Base-by-base conservation (phyloP, 164 flowering plant species). In the Platanus orientalis region DNA sequence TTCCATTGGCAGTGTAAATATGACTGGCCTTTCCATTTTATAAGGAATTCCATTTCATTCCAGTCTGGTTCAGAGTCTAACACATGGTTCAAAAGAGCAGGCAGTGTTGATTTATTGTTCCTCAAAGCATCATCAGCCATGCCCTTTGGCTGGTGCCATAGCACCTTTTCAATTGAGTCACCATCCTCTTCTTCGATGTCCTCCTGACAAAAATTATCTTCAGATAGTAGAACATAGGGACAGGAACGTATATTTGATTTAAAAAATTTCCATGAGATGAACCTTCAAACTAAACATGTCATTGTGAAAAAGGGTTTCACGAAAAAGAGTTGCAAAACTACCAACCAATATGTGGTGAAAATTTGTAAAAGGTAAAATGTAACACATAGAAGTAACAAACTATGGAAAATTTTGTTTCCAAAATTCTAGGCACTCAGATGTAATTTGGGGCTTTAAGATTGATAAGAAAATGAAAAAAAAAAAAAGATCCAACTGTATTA, bases 1-100 rank as follows among this genome's bases (percentile, higher is more conserved):
- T 90, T 92, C 99, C 97, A 95, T 58, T 89, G 92, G 74, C 99
- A 95, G 61, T 95, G 97, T 66, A 92, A 76, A 77, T 95, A 94
- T 24, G 99, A 95, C 64, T 85, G 97, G 57, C 99, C 97, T 75
- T 95, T 95, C 99, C 99, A 92, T 76, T 95, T 95, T 64, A 95
- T 95, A 48, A 84, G 73, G 71, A 95, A 92, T 56, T 95, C 99
- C 75, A 84, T 78, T 47, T 85, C 84, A 76, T 84, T 83, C 99
- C 99, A 95, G 62, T 89, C 90, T 30, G 86, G 87, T 65, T 85
- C 90, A 67, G 88, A 74, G 62, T 92, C 94, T 75, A 83, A 85
- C 73, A 85, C 70, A 62, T 85, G 84, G 79, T 88, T 88, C 42
- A 80, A 65, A 56, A 88, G 72, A 64, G 82, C 71, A 57, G 99